Evolutionary conservation across 495 filamentous ascomycete species (phyloP).

Genomic region (Cladorrhinum samala): DNA sequence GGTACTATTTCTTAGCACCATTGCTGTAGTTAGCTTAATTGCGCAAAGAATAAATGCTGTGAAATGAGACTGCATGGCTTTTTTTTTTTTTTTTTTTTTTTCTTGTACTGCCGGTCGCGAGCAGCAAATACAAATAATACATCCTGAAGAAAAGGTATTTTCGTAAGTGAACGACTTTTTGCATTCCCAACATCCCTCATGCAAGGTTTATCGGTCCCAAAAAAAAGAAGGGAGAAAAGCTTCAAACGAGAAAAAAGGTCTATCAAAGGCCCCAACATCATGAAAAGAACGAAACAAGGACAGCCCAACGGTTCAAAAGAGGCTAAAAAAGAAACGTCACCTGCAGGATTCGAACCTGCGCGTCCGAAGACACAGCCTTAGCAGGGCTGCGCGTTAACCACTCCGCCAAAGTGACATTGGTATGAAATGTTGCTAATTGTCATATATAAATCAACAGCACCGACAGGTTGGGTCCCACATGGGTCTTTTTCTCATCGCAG

Average conservation of each 20-base stretch:
- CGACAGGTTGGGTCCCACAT: not conserved
- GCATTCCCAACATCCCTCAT: no score
- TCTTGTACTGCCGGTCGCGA: not conserved
- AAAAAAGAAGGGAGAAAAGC: no score
- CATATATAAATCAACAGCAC: not conserved
- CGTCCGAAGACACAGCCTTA: slow-evolving; percentile 28
- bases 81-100: not conserved
- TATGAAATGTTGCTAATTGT: not conserved
- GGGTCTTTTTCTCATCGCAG: not conserved
- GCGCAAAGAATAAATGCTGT: slow-evolving; percentile 60
- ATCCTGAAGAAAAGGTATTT: no score
- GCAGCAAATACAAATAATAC: not conserved
- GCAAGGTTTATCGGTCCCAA: no score
- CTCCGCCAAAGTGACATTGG: slow-evolving; percentile 23
- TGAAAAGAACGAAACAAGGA: not conserved
- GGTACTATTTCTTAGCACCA: slow-evolving; percentile 89
- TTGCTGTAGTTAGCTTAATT: slow-evolving; percentile 85
- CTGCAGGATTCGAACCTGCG: slow-evolving; percentile 30
- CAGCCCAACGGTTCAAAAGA: not conserved
- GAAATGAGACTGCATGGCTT: slow-evolving; percentile 21
- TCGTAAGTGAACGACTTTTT: no score
- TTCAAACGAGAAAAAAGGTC: no score
- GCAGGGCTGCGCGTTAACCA: slow-evolving; percentile 30
- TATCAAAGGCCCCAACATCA: not conserved
- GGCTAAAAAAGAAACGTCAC: slow-evolving; percentile 13